Conservation (phyloP, 805 yeast genomes). For the Candida methanosorbosa region DNA sequence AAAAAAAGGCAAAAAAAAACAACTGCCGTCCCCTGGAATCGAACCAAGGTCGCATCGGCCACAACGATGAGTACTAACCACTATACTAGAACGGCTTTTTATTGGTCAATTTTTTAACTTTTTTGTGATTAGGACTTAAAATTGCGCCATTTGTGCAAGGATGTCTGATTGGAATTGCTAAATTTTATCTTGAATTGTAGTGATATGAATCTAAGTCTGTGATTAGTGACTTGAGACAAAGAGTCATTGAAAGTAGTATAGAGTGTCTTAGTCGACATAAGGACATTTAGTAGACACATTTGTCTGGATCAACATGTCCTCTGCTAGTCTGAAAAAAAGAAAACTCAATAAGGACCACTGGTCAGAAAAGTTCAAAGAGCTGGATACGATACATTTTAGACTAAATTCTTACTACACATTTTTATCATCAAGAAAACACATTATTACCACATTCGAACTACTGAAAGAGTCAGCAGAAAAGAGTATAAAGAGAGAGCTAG, state of each 20-base stretch:
- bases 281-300: too few species aligned
- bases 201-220: too few species aligned
- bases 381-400: constrained; percentile 40
- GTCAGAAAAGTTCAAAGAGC: constrained; percentile 27
- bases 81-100: constrained; percentile 7
- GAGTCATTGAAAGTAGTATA: too few species aligned
- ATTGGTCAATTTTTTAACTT: too few species aligned
- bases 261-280: too few species aligned
- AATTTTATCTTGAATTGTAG: too few species aligned
- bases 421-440: constrained; percentile 49
- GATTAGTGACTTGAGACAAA: too few species aligned
- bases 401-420: constrained; percentile 56
- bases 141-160: too few species aligned
- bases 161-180: too few species aligned
- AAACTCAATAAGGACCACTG: constrained; percentile 5
- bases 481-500: constrained; percentile 34
- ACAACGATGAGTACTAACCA: constrained; percentile 8
- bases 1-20: constrained; percentile 1
- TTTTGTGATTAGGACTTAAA: too few species aligned
- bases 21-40: constrained; percentile 8
- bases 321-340: not conserved
- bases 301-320: too few species aligned
- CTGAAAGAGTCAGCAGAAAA: constrained; percentile 44
- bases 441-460: constrained; percentile 47
- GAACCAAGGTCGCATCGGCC: constrained; percentile 8